phyloP scores from a whole-genome alignment of 495 filamentous ascomycete species.

The Cenococcum geophilum region DNA sequence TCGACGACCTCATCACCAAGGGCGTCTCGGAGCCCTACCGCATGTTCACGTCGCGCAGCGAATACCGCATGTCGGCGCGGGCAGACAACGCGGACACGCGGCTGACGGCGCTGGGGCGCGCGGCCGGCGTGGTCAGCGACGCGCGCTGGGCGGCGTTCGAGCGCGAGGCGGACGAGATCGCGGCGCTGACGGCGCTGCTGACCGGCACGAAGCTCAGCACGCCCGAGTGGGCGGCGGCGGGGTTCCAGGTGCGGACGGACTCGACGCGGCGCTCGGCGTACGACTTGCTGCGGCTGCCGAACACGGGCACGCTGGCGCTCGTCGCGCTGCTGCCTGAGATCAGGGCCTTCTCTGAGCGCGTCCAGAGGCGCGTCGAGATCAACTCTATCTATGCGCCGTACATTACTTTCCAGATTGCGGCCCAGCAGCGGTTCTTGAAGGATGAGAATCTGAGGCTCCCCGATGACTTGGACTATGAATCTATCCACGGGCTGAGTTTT shows the following conservation, averaged over 20 bases:
- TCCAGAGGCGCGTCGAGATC: constrained; percentile 64
- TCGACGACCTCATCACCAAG: constrained; percentile 96
- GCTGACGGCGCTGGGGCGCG: constrained; percentile 71
- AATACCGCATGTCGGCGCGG: constrained; percentile 86
- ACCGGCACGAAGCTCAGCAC: constrained; percentile 50
- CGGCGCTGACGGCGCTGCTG: constrained; percentile 57
- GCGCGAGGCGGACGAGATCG: constrained; percentile 55
- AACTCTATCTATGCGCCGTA: constrained; percentile 83
- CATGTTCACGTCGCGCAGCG: constrained; percentile 96
- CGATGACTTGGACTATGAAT: constrained; percentile 67
- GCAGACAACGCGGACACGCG: constrained; percentile 91
- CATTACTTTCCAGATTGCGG: constrained; percentile 59
- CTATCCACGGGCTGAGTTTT: constrained; percentile 63
- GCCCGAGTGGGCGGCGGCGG: constrained; percentile 59
- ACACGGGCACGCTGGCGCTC: constrained; percentile 51
- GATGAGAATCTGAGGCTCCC: constrained; percentile 75
- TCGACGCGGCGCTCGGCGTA: constrained; percentile 58
- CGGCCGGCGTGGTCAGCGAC: constrained; percentile 71
- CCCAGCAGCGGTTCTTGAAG: constrained; percentile 58
- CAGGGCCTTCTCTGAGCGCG: constrained; percentile 47
- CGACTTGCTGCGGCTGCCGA: constrained; percentile 63
- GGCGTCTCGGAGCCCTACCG: constrained; percentile 95
- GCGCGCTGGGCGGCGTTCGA: constrained; percentile 67
- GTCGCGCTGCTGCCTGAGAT: constrained; percentile 38
- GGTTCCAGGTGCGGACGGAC: constrained; percentile 60